A percentile compares a stretch with the other conserved stretches of the same genome.
Evolutionary conservation across 805 yeast species (phyloP).

Genomic region (Candida sanyiensis): DNA sequence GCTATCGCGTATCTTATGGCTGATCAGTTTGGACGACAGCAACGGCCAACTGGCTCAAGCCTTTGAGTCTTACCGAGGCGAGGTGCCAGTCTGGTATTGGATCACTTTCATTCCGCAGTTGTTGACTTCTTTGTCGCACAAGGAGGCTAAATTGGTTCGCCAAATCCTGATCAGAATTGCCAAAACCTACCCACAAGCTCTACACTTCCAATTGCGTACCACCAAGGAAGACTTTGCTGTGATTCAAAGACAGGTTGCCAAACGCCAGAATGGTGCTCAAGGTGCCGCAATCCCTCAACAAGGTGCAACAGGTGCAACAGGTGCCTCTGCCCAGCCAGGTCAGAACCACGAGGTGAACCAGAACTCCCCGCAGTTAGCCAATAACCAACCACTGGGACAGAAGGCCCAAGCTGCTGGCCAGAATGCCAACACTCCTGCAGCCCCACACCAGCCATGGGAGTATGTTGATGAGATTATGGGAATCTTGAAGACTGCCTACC

Average conservation of each 20-base stretch:
- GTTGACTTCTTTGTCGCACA: constrained; percentile 81
- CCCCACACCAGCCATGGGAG: constrained; percentile 82
- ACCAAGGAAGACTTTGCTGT: constrained; percentile 91
- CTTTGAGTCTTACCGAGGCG: constrained; percentile 89
- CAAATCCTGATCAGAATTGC: constrained; percentile 88
- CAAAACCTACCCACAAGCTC: constrained; percentile 93
- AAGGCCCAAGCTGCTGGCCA: constrained; percentile 3
- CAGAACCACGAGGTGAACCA: constrained; percentile 6
- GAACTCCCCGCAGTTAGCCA: constrained; percentile 9
- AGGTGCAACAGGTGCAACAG: constrained; percentile 8
- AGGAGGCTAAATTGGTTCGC: constrained; percentile 85
- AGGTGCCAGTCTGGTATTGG: constrained; percentile 99
- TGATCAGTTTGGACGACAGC: constrained; percentile 84
- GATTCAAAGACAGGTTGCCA: constrained; percentile 69
- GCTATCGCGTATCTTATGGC: constrained; percentile 87
- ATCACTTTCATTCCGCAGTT: constrained; percentile 94
- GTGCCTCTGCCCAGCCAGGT: constrained; percentile 9
- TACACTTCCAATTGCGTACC: constrained; percentile 92
- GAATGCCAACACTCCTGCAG: constrained; percentile 12
- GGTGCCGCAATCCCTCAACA: constrained; percentile 9
- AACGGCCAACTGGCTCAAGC: constrained; percentile 78
- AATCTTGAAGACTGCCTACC: constrained; percentile 93
- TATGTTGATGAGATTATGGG: constrained; percentile 91
- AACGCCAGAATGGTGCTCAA: constrained; percentile 23
- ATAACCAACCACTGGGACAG: constrained; percentile 5